Evolutionary conservation across 2,329 filamentous ascomycete species (phyloP).

Genomic region (Paecilomyces formosus): DNA sequence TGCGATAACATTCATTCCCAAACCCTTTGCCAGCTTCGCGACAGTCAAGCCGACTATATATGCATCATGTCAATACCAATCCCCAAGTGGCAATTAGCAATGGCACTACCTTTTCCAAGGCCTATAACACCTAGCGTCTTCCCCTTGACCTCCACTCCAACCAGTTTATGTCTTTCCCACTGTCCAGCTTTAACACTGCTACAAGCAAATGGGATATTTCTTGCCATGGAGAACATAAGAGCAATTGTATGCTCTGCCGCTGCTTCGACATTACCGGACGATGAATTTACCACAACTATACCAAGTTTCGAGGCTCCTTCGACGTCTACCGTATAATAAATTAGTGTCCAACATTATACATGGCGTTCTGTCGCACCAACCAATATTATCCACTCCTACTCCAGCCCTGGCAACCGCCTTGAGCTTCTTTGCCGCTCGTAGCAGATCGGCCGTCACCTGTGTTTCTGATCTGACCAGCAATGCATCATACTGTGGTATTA

Average conservation of each 20-base stretch:
- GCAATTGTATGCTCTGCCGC: constrained; percentile 73
- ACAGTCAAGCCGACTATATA: constrained; percentile 63
- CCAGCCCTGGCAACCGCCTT: constrained; percentile 74
- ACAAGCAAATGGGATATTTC: constrained; percentile 65
- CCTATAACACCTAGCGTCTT: constrained; percentile 73
- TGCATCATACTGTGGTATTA: constrained; percentile 66
- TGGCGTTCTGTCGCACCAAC: constrained; percentile 11
- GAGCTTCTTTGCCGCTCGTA: constrained; percentile 59
- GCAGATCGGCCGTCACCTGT: constrained; percentile 63
- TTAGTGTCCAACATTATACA: background rate
- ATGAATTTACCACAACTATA: constrained; percentile 73
- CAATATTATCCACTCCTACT: constrained; percentile 76
- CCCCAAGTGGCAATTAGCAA: background rate
- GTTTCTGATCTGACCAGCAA: constrained; percentile 76
- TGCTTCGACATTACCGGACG: constrained; percentile 71
- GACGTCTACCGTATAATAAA: constrained; percentile 45
- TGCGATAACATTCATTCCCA: constrained; percentile 69
- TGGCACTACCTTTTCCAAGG: constrained; percentile 59
- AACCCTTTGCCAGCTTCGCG: constrained; percentile 67
- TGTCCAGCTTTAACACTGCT: constrained; percentile 61
- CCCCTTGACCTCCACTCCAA: constrained; percentile 69
- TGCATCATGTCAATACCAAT: background rate
- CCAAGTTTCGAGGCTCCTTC: constrained; percentile 63
- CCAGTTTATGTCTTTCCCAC: constrained; percentile 68
- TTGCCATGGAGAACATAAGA: constrained; percentile 64